Base-by-base conservation (phyloP, 1,139 yeast genomes). In the Yamadazyma jaroonii region DNA sequence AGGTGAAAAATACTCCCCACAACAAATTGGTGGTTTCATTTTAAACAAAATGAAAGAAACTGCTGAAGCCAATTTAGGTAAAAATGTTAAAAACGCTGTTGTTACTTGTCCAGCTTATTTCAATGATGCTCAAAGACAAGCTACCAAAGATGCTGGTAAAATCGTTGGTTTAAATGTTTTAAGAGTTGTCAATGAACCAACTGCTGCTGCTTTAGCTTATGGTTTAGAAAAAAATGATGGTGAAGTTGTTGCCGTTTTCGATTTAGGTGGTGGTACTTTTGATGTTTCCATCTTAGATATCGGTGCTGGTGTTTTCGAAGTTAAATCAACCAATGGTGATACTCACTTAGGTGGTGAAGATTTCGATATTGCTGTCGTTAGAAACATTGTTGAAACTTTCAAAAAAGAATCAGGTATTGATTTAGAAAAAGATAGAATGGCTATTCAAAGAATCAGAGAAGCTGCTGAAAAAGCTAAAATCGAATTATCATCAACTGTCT, bases 381-480 rank as follows among this genome's bases (percentile, higher is more conserved):
- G 96, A 74, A 79, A 84, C 73, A 82, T 92, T 57, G 90, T 92
- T 49, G 92, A 87, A 48, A 81, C 80, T 62, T 94, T 92, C 83
- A 89, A 92, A 79, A 80, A 86, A 70, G 96, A 89, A 65, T 72
- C 81, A 43, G 97, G 97, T 59, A 77, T 92, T 56, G 94, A 90
- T 67, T 81, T 92, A 60, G 74, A 76, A 55, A 78, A 81, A 62
- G 98, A 92, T 77, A 85, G 97, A 72, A 90, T 90, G 96, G 97
- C 97, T 56, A 85, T 92, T 58, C 98, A 92, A 77, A 87, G 98
- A 77, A 90, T 94, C 71, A 88, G 98, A 79, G 98, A 92, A 77
- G 98, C 98, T 54, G 95, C 97, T 52, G 99, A 92, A 78, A 90
- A 92, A 84, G 98, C 98, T 61, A 92, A 92, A 85, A 89, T 89